Percentiles rank a stretch among this genome's conserved stretches.
phyloP scores from a whole-genome alignment of 2,329 filamentous ascomycete species.

The Pseudogymnoascus sp. region DNA sequence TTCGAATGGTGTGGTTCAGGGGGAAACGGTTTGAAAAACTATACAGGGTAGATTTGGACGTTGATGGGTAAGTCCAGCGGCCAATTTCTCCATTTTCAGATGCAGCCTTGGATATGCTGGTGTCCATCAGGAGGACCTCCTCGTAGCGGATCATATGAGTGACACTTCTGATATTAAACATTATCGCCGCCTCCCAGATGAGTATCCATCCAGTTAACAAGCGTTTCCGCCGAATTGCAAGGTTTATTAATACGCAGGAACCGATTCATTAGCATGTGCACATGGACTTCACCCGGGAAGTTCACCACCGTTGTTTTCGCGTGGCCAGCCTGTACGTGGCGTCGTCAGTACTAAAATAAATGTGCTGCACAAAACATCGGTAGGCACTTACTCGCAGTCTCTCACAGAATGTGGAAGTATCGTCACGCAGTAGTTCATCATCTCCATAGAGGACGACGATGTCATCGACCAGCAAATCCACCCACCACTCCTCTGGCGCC shows the following conservation, averaged over 20 bases:
- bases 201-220: background rate
- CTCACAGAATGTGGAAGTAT: slow-evolving; percentile 41
- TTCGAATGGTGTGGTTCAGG: too few relatives aligned
- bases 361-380: background rate
- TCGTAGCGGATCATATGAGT: too few relatives aligned
- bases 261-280: background rate
- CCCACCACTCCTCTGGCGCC: slow-evolving; percentile 46
- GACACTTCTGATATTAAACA: background rate
- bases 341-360: background rate
- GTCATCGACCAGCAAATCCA: slow-evolving; percentile 37
- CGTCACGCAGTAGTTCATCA: slow-evolving; percentile 48
- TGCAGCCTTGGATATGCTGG: background rate
- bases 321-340: background rate
- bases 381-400: slow-evolving; percentile 17
- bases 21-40: too few relatives aligned
- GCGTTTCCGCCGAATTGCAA: background rate
- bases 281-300: background rate
- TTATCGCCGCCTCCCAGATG: background rate
- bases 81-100: background rate
- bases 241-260: background rate
- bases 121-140: background rate
- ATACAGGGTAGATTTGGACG: too few relatives aligned
- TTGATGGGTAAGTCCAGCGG: background rate
- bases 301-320: background rate
- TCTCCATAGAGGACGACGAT: slow-evolving; percentile 46